Base-by-base conservation (phyloP, 1,284 basidiomycete species). In the Coriolopsis trogii region DNA sequence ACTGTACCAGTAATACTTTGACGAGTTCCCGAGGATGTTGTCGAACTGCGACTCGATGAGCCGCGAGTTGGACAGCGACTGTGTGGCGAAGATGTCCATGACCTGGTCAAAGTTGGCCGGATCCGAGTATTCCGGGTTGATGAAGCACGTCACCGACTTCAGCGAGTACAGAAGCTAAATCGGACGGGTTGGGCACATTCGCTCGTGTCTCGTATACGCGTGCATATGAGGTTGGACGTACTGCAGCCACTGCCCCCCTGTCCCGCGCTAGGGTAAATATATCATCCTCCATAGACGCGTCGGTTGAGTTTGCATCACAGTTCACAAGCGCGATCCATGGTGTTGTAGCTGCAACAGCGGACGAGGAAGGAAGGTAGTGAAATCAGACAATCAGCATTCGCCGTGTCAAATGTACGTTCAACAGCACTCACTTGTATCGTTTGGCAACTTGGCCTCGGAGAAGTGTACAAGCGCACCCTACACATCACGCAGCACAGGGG, bases 251-350 rank as follows among this genome's bases (percentile, higher is more conserved):
- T 0, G 93, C 93, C 5, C 93, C 93, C 50, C 82, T 74, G 59
- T 88, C 83, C 37, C 80, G 73, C 10, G 90, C 91, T 33, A 91
- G 73, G 0, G 89, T 91, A 68, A 95, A 93, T 46, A 94, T 82
- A 67, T 95, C 92, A 41, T 72, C 64, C 4, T 78, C 73, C 58
- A 75, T 64, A 0, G 81, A 80, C 7, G 80, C 74, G 55, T 79
- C 70, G 4, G 89, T 90, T 21, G 84, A 79, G 67, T 93, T 92
- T 46, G 67, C 65, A 64, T 94, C 92, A 67, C 93, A 95, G 10
- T 82, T 81, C 40, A 95, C 82, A 61, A 93, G 80, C 4, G 93
- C 93, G 57, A 95, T 90, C 91, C 92, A 95, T 6, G 93, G 92
- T 0, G 92, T 91, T 2, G 72, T 78, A 24, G 82, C 88, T 91